Base-by-base conservation (phyloP, 2,329 filamentous ascomycete species). In the Fragosphaeria purpurea region DNA sequence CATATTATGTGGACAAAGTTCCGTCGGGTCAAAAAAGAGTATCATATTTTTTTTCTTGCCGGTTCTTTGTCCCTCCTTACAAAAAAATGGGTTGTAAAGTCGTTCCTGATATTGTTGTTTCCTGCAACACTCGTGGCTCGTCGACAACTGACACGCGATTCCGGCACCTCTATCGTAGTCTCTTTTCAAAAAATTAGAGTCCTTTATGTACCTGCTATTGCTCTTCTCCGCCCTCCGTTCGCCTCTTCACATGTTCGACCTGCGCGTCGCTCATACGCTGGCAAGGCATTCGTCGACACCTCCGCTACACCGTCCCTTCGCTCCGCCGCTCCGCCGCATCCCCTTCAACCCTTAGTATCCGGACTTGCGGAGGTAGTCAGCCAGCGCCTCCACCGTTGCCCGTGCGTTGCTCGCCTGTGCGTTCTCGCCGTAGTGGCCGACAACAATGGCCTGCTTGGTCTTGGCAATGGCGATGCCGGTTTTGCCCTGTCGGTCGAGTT, bases 361-460 rank as follows among this genome's bases (percentile, higher is more conserved):
- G 57, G 79, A 73, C 61, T 80, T 77, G 67, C 87, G 82, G 57
- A 95, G 80, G 75, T 97, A 96, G 69, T 95, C 87, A 62, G 80
- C 88, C 56, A 98, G 78, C 61, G 81, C 76, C 74, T 91, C 86
- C 59, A 95, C 86, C 46, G 86, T 87, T 65, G 79, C 79, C 61
- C 83, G 83, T 56, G 88, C 83, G 67, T 85, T 83, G 65, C 87
- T 83, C 48, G 86, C 86, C 66, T 86, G 76, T 59, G 83, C 72
- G 55, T 67, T 67, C 67, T 95, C 88, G 59, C 75, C 76, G 76
- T 97, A 88, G 75, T 95, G 88, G 60, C 82, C 86, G 66, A 98
- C 72, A 65, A 98, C 80, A 67, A 97, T 83, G 60, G 89, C 88
- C 71, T 94, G 85, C 63, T 77, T 83, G 62, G 91, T 94, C 77